Evolutionary conservation across 441 rosid genomes (phyloP).

Genomic region (Kokia cookei): DNA sequence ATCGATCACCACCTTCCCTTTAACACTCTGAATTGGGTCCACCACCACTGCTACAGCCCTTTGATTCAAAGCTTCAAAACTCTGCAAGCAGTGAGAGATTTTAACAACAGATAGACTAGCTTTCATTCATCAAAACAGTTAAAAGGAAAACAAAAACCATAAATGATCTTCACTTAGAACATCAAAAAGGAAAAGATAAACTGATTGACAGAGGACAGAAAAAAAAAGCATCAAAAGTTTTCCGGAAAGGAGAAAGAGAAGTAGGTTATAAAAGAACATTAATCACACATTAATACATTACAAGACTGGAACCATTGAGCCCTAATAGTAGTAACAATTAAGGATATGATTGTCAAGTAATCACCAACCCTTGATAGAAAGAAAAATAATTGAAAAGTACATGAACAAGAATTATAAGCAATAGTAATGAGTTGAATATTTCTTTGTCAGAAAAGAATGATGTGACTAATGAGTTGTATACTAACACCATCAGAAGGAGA

Average conservation of each 20-base stretch:
- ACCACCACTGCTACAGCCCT: conserved; percentile 97
- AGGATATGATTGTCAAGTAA: not conserved
- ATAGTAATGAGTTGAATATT: not conserved
- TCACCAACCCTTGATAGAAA: not conserved
- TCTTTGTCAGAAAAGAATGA: not conserved
- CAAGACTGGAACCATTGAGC: not conserved
- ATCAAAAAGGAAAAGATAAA: not conserved
- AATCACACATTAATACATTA: not conserved
- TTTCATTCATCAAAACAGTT: not conserved
- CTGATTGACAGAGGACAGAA: not conserved
- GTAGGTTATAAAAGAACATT: not conserved
- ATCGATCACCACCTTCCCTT: conserved; percentile 96
- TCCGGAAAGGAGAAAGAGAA: not conserved
- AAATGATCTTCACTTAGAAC: not conserved
- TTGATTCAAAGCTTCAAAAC: conserved; percentile 98
- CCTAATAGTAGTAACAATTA: not conserved
- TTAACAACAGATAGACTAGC: not conserved
- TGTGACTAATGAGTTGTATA: not conserved
- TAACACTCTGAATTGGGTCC: conserved; percentile 95
- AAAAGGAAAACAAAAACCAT: not conserved
- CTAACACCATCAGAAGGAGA: not conserved
- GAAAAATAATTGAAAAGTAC: not conserved
- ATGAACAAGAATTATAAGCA: not conserved
- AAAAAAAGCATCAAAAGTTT: not conserved
- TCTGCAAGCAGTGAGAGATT: conserved; percentile 38